Conservation (phyloP, 495 filamentous ascomycete species). For the Massariosphaeria phaeospora region DNA sequence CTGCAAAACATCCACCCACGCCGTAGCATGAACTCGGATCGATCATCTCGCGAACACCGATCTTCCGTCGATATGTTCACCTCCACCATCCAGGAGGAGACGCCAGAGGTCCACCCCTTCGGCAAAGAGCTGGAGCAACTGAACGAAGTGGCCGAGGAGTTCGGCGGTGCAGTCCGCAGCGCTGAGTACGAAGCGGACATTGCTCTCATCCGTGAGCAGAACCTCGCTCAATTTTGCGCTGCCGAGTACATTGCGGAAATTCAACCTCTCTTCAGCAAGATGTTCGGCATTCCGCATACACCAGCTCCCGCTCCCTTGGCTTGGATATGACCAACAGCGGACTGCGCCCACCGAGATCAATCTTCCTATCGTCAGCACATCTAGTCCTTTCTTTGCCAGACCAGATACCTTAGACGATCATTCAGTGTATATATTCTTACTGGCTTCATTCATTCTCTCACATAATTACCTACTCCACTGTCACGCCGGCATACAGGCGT, state of each 20-base stretch:
- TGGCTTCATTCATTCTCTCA: neutral
- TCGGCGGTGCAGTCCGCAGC: slow-evolving; percentile 49
- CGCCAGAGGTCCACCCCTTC: slow-evolving; percentile 50
- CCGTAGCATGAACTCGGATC: slow-evolving; percentile 44
- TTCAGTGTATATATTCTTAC: slow-evolving; percentile 3
- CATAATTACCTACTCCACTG: slow-evolving; percentile 6
- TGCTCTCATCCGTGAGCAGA: slow-evolving; percentile 54
- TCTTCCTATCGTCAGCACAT: neutral
- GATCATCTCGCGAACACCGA: slow-evolving; percentile 49
- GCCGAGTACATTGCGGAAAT: slow-evolving; percentile 85
- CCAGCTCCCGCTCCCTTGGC: slow-evolving; percentile 19
- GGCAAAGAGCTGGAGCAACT: slow-evolving; percentile 71
- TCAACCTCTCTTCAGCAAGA: slow-evolving; percentile 52
- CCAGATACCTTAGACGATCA: neutral
- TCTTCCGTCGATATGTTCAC: slow-evolving; percentile 47
- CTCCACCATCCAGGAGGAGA: slow-evolving; percentile 34
- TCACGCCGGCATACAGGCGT: neutral
- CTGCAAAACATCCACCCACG: slow-evolving; percentile 48
- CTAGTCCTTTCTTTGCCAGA: neutral
- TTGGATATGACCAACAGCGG: slow-evolving; percentile 29
- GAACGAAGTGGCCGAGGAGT: slow-evolving; percentile 81
- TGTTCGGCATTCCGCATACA: slow-evolving; percentile 24
- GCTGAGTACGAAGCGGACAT: slow-evolving; percentile 54
- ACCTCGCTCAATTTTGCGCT: slow-evolving; percentile 68
- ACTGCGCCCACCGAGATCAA: neutral